phyloP scores from a whole-genome alignment of 2,329 filamentous ascomycete genomes.

The Curvularia eragrostidis region DNA sequence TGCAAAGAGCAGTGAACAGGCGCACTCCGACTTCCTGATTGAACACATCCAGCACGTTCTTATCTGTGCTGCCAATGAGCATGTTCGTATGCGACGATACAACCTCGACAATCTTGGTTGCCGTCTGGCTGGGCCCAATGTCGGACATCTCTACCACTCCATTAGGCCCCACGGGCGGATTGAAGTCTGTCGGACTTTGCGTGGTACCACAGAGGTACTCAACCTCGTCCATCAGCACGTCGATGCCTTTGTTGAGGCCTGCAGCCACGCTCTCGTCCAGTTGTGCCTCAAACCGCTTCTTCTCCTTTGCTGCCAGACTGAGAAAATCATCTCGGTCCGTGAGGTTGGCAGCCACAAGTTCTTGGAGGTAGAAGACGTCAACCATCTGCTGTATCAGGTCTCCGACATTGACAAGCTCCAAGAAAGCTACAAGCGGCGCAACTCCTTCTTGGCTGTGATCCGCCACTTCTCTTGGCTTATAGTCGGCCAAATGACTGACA shows the following conservation, averaged over 20 bases:
- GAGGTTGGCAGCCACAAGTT: constrained; percentile 81
- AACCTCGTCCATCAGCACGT: constrained; percentile 97
- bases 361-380: constrained; percentile 97
- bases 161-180: constrained; percentile 64
- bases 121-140: constrained; percentile 79
- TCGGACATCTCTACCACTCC: constrained; percentile 54
- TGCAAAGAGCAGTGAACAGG: constrained; percentile 90
- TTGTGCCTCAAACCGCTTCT: constrained; percentile 99
- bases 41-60: constrained; percentile 97
- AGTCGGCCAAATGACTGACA: constrained; percentile 86
- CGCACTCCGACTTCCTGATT: constrained; percentile 96
- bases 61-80: constrained; percentile 93
- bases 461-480: constrained; percentile 84
- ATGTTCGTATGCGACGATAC: constrained; percentile 90
- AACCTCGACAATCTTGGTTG: constrained; percentile 80
- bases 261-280: constrained; percentile 95
- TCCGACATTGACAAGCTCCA: constrained; percentile 97
- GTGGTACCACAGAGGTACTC: constrained; percentile 92
- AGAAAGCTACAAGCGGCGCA: constrained; percentile 90
- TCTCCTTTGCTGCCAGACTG: constrained; percentile 87
- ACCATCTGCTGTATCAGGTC: constrained; percentile 99
- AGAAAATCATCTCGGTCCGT: constrained; percentile 94
- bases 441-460: constrained; percentile 76
- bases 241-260: constrained; percentile 95
- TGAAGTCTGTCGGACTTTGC: constrained; percentile 87